Base-by-base conservation (phyloP, 2,329 filamentous ascomycete species). In the Ophiostoma himal-ulmi region DNA sequence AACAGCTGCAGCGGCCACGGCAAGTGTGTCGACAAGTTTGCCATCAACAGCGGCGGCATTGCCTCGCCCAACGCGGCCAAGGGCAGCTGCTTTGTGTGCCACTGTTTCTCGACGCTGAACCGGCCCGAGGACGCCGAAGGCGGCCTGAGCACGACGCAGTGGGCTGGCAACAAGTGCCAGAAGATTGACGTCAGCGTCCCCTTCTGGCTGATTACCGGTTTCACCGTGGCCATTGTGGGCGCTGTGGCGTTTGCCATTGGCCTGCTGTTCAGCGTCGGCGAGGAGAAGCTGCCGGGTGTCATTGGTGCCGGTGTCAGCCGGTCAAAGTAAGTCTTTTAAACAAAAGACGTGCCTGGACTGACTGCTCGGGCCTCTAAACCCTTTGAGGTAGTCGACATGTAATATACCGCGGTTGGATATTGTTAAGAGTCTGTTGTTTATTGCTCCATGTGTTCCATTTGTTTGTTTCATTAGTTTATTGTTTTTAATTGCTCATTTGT, bases 291-390 rank as follows among this genome's bases (percentile, higher is more conserved):
- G 74, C 95, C 95, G 0, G 93, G 93, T 75, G 94, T 99, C 10
- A 94, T 99, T 79, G 93, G 93, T n/a, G 95, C 95, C 67, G 95
- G 95, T 73, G 94, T 99, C 52, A 91, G 90, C 74, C 87, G 88
- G 71, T 84, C 89, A 44, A 93, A 89, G 80, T 87, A 82, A 62
- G 41, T 7, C 22, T 26, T 57, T 13, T n/a, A 41, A n/a, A 20
- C 3, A 39, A 39, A 17, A n/a, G 44, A 48, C 44, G 30, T 48
- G 17, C 44, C 10, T 48, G 44, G n/a, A 20, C 44, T 20, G 17
- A 20, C 17, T 48, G 17, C 44, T 48, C 2, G 44, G 17, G 17
- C 17, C 44, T 48, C 44, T 48, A 17, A 30, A 30, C 30, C 26
- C 54, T 54, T 60, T n/a, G 4, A n/a, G 41, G 14, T 22, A 8